Conservation (phyloP, 257 asterid species). For the Ocimum tenuiflorum region DNA sequence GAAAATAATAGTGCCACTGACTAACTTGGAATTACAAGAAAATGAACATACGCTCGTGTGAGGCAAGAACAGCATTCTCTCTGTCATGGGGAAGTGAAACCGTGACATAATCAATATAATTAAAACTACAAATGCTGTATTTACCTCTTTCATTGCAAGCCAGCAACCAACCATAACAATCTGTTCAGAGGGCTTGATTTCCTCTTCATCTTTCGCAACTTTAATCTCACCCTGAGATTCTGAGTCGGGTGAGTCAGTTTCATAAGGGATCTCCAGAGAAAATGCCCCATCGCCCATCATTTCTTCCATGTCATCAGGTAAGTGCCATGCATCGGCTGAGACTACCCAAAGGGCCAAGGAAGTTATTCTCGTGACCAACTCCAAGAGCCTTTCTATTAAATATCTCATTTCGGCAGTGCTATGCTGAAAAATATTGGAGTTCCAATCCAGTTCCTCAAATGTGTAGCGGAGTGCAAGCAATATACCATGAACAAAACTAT, state of each 20-base stretch:
- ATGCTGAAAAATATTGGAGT: conserved; percentile 39
- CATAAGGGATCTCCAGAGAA: conserved; percentile 36
- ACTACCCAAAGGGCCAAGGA: conserved; percentile 95
- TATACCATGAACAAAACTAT: conserved; percentile 91
- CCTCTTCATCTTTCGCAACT: conserved; percentile 31
- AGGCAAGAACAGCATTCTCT: conserved; percentile 12
- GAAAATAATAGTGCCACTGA: neutral
- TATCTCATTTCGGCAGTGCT: conserved; percentile 44
- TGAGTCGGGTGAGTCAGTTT: conserved; percentile 30
- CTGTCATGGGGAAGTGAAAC: neutral
- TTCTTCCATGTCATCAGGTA: conserved; percentile 84
- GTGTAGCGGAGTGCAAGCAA: conserved; percentile 86
- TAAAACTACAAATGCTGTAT: conserved; percentile 2
- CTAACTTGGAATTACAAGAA: conserved; percentile 13
- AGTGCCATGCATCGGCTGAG: conserved; percentile 80
- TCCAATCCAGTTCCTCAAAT: conserved; percentile 92
- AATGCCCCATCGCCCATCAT: conserved; percentile 49
- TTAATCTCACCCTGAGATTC: conserved; percentile 27
- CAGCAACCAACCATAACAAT: conserved; percentile 98
- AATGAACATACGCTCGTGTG: neutral
- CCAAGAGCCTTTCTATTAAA: conserved; percentile 66
- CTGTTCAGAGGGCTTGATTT: conserved; percentile 55
- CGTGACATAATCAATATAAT: conserved; percentile 5
- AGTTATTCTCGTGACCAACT: conserved; percentile 72
- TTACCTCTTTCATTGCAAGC: conserved; percentile 99